Conservation (phyloP, 148 eudicot genomes). For the Suaeda aralocaspica region DNA sequence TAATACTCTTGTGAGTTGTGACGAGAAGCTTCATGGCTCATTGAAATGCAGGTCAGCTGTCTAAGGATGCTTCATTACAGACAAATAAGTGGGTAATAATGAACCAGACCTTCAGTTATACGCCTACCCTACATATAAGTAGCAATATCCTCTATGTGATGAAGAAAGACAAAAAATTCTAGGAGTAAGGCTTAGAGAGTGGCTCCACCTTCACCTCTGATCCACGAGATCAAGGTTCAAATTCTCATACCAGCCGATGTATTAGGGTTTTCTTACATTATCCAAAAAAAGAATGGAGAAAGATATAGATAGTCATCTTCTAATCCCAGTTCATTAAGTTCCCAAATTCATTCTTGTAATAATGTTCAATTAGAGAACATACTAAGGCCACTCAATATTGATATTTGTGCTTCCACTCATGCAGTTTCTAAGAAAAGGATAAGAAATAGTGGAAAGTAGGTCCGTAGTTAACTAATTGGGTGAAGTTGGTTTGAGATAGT, state of each 20-base stretch:
- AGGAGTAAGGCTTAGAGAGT: too few relatives aligned
- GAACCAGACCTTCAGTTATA: not conserved
- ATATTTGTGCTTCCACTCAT: not conserved
- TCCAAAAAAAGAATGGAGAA: too few relatives aligned
- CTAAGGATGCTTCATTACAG: not conserved
- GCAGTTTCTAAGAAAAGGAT: not conserved
- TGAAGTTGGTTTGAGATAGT: not conserved
- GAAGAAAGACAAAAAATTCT: not conserved
- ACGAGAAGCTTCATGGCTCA: not conserved
- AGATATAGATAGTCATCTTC: too few relatives aligned
- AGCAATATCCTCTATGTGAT: not conserved
- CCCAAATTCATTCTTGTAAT: not conserved
- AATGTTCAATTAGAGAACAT: not conserved
- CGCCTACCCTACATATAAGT: not conserved
- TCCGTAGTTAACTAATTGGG: not conserved
- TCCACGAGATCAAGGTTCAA: too few relatives aligned
- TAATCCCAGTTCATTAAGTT: not conserved
- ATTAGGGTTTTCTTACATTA: too few relatives aligned
- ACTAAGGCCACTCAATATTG: not conserved
- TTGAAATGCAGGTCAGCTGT: not conserved
- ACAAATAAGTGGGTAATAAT: not conserved
- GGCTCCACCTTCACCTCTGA: too few relatives aligned
- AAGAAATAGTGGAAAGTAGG: not conserved
- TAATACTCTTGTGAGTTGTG: not conserved
- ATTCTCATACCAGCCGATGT: too few relatives aligned